Evolutionary conservation across 352 stramenopile genomes (phyloP), one percentile per base, ranked within the genome.

Genomic region (Pythium utonaiense): DNA sequence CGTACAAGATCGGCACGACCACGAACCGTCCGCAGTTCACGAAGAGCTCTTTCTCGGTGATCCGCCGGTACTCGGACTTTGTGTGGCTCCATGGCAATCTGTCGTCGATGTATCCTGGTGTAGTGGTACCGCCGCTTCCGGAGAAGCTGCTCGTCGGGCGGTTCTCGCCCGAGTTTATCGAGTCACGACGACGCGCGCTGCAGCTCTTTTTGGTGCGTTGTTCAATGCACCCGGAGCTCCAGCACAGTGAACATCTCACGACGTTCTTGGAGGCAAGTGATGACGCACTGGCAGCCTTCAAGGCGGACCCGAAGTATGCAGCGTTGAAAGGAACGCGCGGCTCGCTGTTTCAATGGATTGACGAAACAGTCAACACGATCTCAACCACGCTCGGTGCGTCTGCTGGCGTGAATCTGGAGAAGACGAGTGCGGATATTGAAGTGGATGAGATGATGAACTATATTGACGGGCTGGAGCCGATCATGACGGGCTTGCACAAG

Each of bases 401-500:
- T 5, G 47, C 55, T 16, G 71, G 70, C 5, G 70, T 66, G 6
- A 80, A 80, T 38, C 69, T 96, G 19, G 73, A 89, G 13, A 96
- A 96, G 71, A 95, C 89, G 1, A 82, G 86, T 0, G 91, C 94
- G 17, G 96, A 99, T 67, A 62, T 97, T 14, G 78, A 98, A 65
- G 96, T 98, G 60, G 95, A 98, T 48, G 94, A 98, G 67, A 98
- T 98, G 71, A 90, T 97, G 69, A 82, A 86, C 12, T 98, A 99
- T 72, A 95, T 99, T 69, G 92, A 98, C 72, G 88, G 87, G 1
- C 69, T 99, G 1, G 89, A 98, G 59, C 89, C 88, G 21, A 97
- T 98, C 71, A 98, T 98, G 84, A 93, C 90, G 57, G 92, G 93
- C 6, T 81, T 99, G 9, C 88, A 96, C 53, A 96, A 97, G 64